Evolutionary conservation across 352 stramenopile species (phyloP), one percentile per base, ranked within the genome.

Genomic region (Phytophthora citrophthora): DNA sequence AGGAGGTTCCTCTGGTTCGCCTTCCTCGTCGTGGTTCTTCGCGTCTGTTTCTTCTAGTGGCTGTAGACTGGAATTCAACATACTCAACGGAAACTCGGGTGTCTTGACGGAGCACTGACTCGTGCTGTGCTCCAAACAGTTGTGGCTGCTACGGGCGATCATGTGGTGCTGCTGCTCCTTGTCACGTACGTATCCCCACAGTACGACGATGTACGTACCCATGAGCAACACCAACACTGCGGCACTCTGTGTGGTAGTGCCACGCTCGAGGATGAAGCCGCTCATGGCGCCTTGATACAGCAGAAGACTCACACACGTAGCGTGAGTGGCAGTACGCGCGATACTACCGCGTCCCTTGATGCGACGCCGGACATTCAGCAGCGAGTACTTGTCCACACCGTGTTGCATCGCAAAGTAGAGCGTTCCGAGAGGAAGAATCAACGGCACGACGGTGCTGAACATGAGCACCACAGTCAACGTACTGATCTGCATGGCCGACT

Each of bases 401-500:
- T 94, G 81, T 61, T 95, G 87, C 83, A 95, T 94, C 44, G 64
- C 76, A 38, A 95, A 93, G 73, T 95, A 95, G 20, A 95, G 77
- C 43, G 76, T 81, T 8, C 87, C 87, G 38, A 94, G 77, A 4
- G 87, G 87, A 50, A 95, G 52, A 49, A 95, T 94, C 31, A 95
- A 68, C 16, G 87, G 87, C 59, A 95, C 87, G 15, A 95, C 87
- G 6, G 87, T 95, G 53, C 78, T 90, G 64, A 95, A 95, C 53
- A 88, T 89, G 53, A 95, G 74, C 58, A 95, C 86, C 27, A 95
- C 70, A 2, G 85, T 89, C 48, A 95, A 68, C 57, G 87, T 90
- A 55, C 83, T 92, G 61, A 95, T 94, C 74, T 95, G 87, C 56
- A 93, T 76, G 6, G 87, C 87, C 36, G 83, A 86, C 76, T 93